Base-by-base conservation (phyloP, 352 stramenopile species). In the Globisporangium sylvaticum region DNA sequence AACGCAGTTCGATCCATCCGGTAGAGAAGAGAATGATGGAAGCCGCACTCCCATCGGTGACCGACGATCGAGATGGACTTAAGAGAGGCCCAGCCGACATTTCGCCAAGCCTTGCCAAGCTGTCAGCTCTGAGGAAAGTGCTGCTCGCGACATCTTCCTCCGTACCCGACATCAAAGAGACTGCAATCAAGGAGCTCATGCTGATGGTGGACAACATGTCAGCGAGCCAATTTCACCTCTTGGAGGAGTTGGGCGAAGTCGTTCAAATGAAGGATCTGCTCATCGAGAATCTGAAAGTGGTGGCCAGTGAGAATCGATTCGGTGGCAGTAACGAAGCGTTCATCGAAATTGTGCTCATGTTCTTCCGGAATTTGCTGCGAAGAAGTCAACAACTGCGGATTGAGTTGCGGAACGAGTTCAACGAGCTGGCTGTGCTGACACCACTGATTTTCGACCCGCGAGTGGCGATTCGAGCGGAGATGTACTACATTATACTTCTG, bases 401-500 rank as follows among this genome's bases (percentile, higher is more conserved):
- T 0, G 42, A 56, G 10, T 65, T 87, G 7, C 76, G 76, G n/a
- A 42, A 25, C 22, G 70, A 87, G 57, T 22, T 18, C 20, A 39
- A 46, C 8, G 64, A 70, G 39, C 34, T 87, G 57, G 4, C 57
- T 1, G 32, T 76, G 53, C 15, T 87, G 3, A 56, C 78, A 14
- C 63, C 77, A 18, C 72, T 79, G n/a, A 62, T 83, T 31, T 90
- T 87, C 42, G 75, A 88, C 52, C 8, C 68, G 8, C 71, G 66
- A 0, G 50, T 70, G 2, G 70, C 25, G 0, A 74, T 91, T 63
- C 83, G 83, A 18, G 72, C 79, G 39, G 71, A 82, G 34, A 77
- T 88, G 72, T 92, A 83, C 68, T 87, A 84, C 52, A 74, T 90
- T 34, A 20, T 90, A 20, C 50, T 92, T 22, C 54, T 86, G 29